These are phyloP conservation scores for Penicillium hordei DNA, from an alignment of 2,329 filamentous ascomycete genomes.

Conservation along the genomic window DNA sequence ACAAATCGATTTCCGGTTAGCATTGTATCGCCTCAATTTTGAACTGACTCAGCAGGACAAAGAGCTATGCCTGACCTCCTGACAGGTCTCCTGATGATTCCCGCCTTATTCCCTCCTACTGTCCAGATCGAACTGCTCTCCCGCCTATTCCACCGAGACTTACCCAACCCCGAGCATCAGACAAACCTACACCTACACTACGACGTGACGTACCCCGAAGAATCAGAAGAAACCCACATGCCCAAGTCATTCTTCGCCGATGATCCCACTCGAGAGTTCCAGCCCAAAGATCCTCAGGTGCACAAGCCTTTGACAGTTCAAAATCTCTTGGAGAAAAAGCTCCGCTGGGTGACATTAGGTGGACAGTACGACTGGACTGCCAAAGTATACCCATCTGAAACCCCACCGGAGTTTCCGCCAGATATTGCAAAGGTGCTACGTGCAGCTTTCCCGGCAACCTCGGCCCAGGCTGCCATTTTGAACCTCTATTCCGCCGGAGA, in stretches of 20 bases:
- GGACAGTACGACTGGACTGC: constrained; percentile 96
- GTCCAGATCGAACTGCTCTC: constrained; percentile 71
- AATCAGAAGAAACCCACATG: constrained; percentile 3
- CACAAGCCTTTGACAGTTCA: constrained; percentile 71
- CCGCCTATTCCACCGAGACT: constrained; percentile 73
- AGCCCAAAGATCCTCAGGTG: constrained; percentile 68
- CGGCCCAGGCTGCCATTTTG: constrained; percentile 85
- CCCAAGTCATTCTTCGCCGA: constrained; percentile 57
- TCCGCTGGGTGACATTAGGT: constrained; percentile 92
- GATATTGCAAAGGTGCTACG: constrained; percentile 70
- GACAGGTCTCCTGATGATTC: constrained; percentile 75
- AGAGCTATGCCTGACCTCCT: constrained; percentile 24
- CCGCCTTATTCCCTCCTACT: constrained; percentile 67
- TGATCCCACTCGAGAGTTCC: constrained; percentile 32
- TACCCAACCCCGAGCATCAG: constrained; percentile 70
- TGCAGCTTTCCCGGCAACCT: constrained; percentile 71
- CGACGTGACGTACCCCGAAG: constrained; percentile 61
- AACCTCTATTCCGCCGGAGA: constrained; percentile 92
- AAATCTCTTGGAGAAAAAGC: constrained; percentile 72
- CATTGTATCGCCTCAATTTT: constrained; percentile 14
- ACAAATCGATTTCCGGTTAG: constrained; percentile 40
- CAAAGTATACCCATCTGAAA: constrained; percentile 71
- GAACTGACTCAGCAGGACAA: constrained; percentile 8
- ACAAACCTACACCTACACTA: constrained; percentile 92
- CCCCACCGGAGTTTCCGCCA: constrained; percentile 69